A percentile compares a stretch with the other conserved stretches of the same genome.
These are phyloP conservation scores for Stagonosporopsis rhizophila DNA, from an alignment of 2,329 filamentous ascomycete species.

Conservation along the genomic window DNA sequence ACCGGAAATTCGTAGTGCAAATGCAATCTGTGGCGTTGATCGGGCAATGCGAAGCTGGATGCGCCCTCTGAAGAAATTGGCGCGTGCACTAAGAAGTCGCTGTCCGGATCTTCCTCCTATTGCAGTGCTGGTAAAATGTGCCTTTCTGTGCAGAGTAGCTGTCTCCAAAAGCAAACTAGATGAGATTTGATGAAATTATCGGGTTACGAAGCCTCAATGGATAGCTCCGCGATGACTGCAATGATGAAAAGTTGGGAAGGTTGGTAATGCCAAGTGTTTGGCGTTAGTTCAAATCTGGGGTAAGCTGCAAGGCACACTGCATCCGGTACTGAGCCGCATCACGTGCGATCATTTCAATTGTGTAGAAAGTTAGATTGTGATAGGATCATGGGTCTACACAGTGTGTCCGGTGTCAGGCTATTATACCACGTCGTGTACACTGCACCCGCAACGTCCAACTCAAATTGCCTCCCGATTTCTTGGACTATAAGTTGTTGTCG, in stretches of 20 bases:
- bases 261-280: conserved; percentile 28
- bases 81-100: conserved; percentile 4
- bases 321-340: conserved; percentile 24
- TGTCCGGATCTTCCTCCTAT: background rate
- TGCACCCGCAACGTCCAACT: background rate
- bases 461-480: no score
- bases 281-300: conserved; percentile 20
- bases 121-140: background rate
- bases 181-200: background rate
- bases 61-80: background rate
- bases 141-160: background rate
- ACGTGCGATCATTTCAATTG: background rate
- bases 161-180: background rate
- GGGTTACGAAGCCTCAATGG: conserved; percentile 1
- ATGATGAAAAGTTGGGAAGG: conserved; percentile 25
- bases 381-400: conserved; percentile 2
- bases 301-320: conserved; percentile 27
- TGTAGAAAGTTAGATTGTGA: background rate
- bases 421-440: background rate
- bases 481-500: conserved; percentile 57
- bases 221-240: conserved; percentile 23
- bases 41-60: background rate
- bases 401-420: background rate
- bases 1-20: background rate
- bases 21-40: background rate